These are phyloP conservation scores for Drechslerella dactyloides DNA, from an alignment of 2,329 filamentous ascomycete species.

Conservation along the genomic window DNA sequence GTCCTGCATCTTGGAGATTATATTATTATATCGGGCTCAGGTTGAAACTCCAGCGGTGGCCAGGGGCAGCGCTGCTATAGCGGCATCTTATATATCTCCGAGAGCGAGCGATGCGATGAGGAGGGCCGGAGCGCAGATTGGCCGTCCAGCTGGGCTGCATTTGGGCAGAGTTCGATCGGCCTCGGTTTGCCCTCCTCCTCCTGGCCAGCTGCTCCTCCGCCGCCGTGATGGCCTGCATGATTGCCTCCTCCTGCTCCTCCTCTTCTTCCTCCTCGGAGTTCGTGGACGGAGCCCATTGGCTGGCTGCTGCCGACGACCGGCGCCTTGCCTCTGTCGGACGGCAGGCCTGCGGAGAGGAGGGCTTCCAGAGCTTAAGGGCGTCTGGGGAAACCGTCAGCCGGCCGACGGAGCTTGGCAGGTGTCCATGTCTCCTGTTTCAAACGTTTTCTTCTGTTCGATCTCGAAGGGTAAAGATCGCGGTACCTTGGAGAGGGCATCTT, in stretches of 20 bases:
- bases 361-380: no score
- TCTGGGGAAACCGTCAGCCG: no score
- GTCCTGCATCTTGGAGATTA: slow-evolving; percentile 21
- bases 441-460: no score
- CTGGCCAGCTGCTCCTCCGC: slow-evolving; percentile 1
- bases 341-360: no score
- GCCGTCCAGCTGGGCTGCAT: not conserved
- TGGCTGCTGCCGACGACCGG: not conserved
- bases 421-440: no score
- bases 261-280: not conserved
- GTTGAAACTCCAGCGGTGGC: slow-evolving; percentile 5
- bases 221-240: slow-evolving; percentile 42
- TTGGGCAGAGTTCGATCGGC: slow-evolving; percentile 26
- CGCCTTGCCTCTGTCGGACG: no score
- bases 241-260: slow-evolving; percentile 23
- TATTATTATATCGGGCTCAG: slow-evolving; percentile 2
- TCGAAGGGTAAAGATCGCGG: no score
- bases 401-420: no score
- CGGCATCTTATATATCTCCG: slow-evolving; percentile 5
- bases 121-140: not conserved
- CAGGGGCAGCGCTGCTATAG: slow-evolving; percentile 20
- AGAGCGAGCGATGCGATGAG: slow-evolving; percentile 1
- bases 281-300: not conserved
- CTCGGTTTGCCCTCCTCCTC: slow-evolving; percentile 22
- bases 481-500: no score